Evolutionary conservation across 1,284 basidiomycete genomes (phyloP).

Genomic region (Uromyces viciae-fabae): DNA sequence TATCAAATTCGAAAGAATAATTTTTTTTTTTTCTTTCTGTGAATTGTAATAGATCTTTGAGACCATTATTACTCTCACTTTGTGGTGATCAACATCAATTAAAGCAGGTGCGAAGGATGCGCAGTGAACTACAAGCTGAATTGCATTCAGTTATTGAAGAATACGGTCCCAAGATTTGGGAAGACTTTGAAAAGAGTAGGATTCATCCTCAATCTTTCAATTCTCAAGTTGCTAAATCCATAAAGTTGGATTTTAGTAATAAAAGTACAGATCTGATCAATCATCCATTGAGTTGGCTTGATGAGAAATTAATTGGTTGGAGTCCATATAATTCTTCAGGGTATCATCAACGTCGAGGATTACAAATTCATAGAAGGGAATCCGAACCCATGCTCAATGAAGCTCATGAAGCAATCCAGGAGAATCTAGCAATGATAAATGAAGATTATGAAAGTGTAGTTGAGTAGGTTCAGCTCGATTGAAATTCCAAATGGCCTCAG

Average conservation of each 20-base stretch:
- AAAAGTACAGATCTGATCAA: conserved; percentile 35
- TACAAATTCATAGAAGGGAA: conserved; percentile 44
- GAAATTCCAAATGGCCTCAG: too few relatives aligned
- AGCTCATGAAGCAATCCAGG: too few relatives aligned
- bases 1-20: background rate
- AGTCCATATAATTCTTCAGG: conserved; percentile 57
- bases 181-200: conserved; percentile 51
- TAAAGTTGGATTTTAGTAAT: background rate
- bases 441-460: too few relatives aligned
- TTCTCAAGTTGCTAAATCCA: background rate
- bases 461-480: too few relatives aligned
- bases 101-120: conserved; percentile 72
- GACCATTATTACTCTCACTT: conserved; percentile 83
- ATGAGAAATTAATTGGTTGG: conserved; percentile 91
- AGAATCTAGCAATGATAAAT: too few relatives aligned
- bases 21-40: background rate
- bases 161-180: conserved; percentile 56
- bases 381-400: background rate
- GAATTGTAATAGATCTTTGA: conserved; percentile 67
- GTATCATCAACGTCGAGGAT: too few relatives aligned
- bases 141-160: conserved; percentile 83
- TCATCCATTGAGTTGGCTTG: conserved; percentile 65
- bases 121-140: conserved; percentile 76
- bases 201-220: conserved; percentile 33
- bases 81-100: conserved; percentile 83